Evolutionary conservation across 2,329 filamentous ascomycete species (phyloP).

Genomic region (Diaporthe sp.): DNA sequence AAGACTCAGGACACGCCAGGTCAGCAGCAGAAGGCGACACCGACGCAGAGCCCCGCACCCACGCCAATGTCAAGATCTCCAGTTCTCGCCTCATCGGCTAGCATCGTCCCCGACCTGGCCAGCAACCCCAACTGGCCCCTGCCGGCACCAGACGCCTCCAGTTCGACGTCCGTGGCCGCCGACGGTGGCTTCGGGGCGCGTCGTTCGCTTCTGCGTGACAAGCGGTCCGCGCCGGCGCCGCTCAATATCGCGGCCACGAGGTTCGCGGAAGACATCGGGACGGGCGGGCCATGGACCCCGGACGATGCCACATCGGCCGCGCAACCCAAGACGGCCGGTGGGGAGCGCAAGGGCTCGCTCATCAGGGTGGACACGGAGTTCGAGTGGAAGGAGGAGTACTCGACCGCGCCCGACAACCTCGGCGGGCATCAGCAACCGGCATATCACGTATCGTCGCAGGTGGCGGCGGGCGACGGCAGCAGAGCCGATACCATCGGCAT

Average conservation of each 20-base stretch:
- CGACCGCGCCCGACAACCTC: not conserved
- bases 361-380: constrained; percentile 23
- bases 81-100: constrained; percentile 35
- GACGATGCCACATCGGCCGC: not conserved
- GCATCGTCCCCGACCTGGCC: constrained; percentile 23
- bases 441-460: not conserved
- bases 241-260: constrained; percentile 40
- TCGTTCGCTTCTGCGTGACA: constrained; percentile 18
- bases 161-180: not conserved
- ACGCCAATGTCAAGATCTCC: constrained; percentile 35
- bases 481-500: constrained; percentile 49
- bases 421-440: not conserved
- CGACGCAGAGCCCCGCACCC: constrained; percentile 6
- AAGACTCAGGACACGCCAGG: constrained; percentile 1
- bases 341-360: constrained; percentile 11
- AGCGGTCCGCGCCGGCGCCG: constrained; percentile 38
- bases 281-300: constrained; percentile 34
- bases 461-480: not conserved
- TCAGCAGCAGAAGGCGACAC: constrained; percentile 13
- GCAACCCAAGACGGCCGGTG: constrained; percentile 21
- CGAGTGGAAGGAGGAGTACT: constrained; percentile 33
- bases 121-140: constrained; percentile 41
- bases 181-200: constrained; percentile 29
- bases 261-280: constrained; percentile 28
- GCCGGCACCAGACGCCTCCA: constrained; percentile 23